These are phyloP conservation scores for Phoenix roebelenii DNA, from an alignment of 176 grass and related monocot genomes.

Conservation along the genomic window DNA sequence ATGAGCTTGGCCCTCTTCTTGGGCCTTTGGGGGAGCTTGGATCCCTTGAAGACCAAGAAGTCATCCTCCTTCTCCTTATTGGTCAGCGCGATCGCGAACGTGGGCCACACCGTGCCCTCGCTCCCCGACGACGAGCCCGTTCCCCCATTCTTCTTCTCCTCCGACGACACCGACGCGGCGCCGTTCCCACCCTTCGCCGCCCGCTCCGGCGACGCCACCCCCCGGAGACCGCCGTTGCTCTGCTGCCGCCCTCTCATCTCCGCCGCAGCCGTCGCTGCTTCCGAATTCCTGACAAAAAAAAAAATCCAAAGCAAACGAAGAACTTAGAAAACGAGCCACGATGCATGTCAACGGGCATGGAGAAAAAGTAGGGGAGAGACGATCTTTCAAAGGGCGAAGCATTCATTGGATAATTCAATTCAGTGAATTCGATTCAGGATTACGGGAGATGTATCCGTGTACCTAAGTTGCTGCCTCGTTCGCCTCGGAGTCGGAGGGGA, in stretches of 20 bases:
- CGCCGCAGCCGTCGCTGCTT: neutral
- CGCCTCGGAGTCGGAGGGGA: too few relatives aligned
- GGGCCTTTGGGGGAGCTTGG: conserved; percentile 6
- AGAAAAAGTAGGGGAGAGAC: too few relatives aligned
- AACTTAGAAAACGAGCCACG: too few relatives aligned
- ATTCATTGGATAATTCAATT: too few relatives aligned
- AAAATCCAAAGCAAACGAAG: too few relatives aligned
- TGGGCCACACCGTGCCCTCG: conserved; percentile 1
- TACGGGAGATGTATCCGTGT: too few relatives aligned
- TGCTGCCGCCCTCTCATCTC: too few relatives aligned
- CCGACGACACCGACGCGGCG: neutral
- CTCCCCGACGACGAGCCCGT: neutral
- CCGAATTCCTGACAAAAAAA: neutral
- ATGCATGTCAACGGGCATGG: too few relatives aligned
- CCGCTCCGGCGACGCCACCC: neutral
- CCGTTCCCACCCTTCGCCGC: neutral
- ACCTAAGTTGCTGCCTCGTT: too few relatives aligned
- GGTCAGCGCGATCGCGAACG: neutral
- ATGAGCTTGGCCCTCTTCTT: conserved; percentile 4
- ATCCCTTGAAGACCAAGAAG: conserved; percentile 14
- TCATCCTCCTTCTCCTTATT: conserved; percentile 16
- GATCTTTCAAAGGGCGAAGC: too few relatives aligned
- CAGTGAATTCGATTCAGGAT: too few relatives aligned
- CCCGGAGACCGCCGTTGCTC: neutral
- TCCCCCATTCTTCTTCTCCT: neutral